Percentiles rank a stretch among this genome's conserved stretches.
phyloP scores from a whole-genome alignment of 2,329 filamentous ascomycete species.

The Colletotrichum horii region DNA sequence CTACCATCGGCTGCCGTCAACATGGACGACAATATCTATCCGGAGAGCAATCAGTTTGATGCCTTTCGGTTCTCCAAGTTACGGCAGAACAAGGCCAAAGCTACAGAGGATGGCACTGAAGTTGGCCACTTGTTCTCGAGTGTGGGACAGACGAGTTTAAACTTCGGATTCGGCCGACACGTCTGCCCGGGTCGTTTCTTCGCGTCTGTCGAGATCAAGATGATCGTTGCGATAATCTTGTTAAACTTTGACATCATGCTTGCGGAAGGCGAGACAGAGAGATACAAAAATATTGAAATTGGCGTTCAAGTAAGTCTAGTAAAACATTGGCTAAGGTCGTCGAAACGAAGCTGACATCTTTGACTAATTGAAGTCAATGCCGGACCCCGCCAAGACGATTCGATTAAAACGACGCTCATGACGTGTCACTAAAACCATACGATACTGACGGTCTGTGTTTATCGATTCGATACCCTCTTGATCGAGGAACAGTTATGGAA shows the following conservation, averaged over 20 bases:
- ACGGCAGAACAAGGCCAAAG: neutral
- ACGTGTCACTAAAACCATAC: neutral
- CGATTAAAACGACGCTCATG: neutral
- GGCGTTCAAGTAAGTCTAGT: slow-evolving; percentile 6
- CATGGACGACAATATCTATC: slow-evolving; percentile 38
- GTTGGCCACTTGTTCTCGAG: slow-evolving; percentile 45
- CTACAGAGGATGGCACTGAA: neutral
- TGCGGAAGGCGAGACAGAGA: slow-evolving; percentile 25
- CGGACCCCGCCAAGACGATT: neutral
- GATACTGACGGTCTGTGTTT: neutral
- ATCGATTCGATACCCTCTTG: neutral
- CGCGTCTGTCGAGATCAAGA: slow-evolving; percentile 49
- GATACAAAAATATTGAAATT: neutral
- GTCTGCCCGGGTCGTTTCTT: slow-evolving; percentile 51
- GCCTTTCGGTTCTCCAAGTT: slow-evolving; percentile 6
- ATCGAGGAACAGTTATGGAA: neutral
- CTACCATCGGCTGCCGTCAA: slow-evolving; percentile 40
- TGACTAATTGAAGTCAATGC: neutral
- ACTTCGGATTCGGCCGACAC: slow-evolving; percentile 43
- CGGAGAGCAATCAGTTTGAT: slow-evolving; percentile 32
- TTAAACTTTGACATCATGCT: slow-evolving; percentile 44
- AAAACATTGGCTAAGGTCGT: neutral
- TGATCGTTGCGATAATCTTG: slow-evolving; percentile 44
- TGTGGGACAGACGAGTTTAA: slow-evolving; percentile 35
- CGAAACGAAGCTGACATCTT: neutral